Base-by-base conservation (phyloP, 108 stramenopile species). In the Discostella pseudostelligera region DNA sequence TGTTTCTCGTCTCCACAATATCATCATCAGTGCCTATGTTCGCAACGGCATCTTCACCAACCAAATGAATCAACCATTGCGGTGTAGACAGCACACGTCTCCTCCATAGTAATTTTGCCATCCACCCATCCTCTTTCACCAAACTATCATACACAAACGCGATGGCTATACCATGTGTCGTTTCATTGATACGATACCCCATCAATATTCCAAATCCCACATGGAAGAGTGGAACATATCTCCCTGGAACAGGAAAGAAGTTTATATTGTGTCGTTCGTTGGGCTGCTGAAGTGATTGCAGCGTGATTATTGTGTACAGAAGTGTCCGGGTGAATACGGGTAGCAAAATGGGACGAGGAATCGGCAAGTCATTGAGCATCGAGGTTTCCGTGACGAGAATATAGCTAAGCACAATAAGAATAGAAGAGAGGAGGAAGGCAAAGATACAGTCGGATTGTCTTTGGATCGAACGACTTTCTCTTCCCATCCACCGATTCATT, bases 121-220 rank as follows among this genome's bases (percentile, higher is more conserved):
- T 5, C 25, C 39, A 22, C 24, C 62, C 60, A 35, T 67, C 62
- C 45, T 68, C 64, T 25, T n/a, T 28, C 13, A 77, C 65, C 39
- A 77, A 61, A 25, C 10, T 44, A 5, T 39, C 3, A 44, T 77
- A 71, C 0, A 71, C 25, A 11, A 35, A 42, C 8, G 51, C 76
- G n/a, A 77, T 42, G 4, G 45, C 25, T 12, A 72, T 53, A 7
- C 76, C 76, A 47, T 77, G 76, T 22, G 65, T 17, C 1, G 53
- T 68, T 46, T 74, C 74, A 20, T 62, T 74, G 29, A 62, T 56
- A 3, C 75, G 55, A 49, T 76, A 70, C n/a, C 64, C 75, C 69
- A 76, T 70, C 0, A 65, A 25, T 0, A 70, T 0, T 22, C 69
- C 63, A 59, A 76, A 76, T 6, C 16, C 69, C 32, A 71, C 11